These are phyloP conservation scores for Eucommia ulmoides DNA, from an alignment of 257 asterid species.

Conservation along the genomic window DNA sequence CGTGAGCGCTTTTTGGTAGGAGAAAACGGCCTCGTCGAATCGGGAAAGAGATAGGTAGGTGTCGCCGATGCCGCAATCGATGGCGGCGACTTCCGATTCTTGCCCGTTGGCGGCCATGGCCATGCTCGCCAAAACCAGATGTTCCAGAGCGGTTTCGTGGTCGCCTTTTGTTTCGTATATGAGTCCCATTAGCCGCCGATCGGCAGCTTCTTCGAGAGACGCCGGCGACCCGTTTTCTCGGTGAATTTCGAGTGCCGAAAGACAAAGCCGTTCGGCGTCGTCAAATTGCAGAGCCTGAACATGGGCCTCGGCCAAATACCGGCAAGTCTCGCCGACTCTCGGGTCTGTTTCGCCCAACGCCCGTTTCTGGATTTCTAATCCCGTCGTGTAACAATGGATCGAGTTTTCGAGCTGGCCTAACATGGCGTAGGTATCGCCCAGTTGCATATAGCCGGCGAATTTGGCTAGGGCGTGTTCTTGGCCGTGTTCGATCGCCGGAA, in stretches of 20 bases:
- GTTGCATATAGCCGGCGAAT: conserved; percentile 90
- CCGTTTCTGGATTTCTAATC: conserved; percentile 57
- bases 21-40: conserved; percentile 74
- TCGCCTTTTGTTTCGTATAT: conserved; percentile 78
- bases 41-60: conserved; percentile 65
- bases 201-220: conserved; percentile 87
- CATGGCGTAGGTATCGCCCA: conserved; percentile 87
- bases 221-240: conserved; percentile 53
- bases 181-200: conserved; percentile 82
- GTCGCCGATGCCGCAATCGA: conserved; percentile 87
- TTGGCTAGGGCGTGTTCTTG: conserved; percentile 91
- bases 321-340: conserved; percentile 78
- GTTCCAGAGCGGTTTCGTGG: conserved; percentile 87
- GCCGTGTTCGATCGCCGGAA: conserved; percentile 62
- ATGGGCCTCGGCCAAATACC: conserved; percentile 88
- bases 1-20: conserved; percentile 83
- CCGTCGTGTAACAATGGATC: conserved; percentile 46
- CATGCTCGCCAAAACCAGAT: conserved; percentile 92
- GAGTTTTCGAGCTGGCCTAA: conserved; percentile 82
- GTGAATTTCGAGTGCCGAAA: conserved; percentile 77
- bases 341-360: conserved; percentile 74
- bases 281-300: conserved; percentile 86
- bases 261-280: conserved; percentile 75
- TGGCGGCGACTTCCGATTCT: conserved; percentile 73
- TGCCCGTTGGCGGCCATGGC: conserved; percentile 86